Evolutionary conservation across 805 yeast species (phyloP), one percentile per base, ranked within the genome.

Genomic region (Priceomyces medius): DNA sequence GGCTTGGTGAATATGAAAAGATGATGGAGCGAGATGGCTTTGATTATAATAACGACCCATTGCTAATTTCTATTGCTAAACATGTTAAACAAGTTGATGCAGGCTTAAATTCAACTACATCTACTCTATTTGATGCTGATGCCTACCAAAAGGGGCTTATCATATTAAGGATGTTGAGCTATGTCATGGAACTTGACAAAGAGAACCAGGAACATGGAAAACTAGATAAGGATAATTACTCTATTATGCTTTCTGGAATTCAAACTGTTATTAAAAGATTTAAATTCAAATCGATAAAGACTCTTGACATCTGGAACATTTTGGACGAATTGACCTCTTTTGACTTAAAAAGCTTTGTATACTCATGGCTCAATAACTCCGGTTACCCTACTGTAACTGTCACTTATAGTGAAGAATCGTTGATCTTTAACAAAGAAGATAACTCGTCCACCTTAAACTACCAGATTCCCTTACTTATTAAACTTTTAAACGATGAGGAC

Each of bases 61-160:
- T 41, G 4, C 46, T 58, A 7, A 68, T 73, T 4, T 63, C 76
- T 20, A 66, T 68, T 42, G 56, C 58, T 4, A 54, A 59, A 8
- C 63, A 67, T 46, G 65, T 64, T 49, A 58, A 51, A 14, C 57
- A 62, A 1, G 57, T 71, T 7, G 41, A 53, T 9, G 44, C 61
- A 7, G 49, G 52, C n/a, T 20, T 46, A 10, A 20, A 36, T 29
- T 16, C 37, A 20, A 32, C 45, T 12, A 68, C 68, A 19, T 59
- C 73, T 2, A 66, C 74, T 3, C 71, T 83, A 1, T 81, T 81
- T 55, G 66, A 73, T 39, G 68, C 64, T 19, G 59, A 66, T 34
- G 64, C 79, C 1, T 82, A 82, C 50, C 80, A 79, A 33, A 81
- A 80, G 56, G 87, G 87, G 16, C 73, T 82, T 35, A 68, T 72